Percentiles rank a stretch among this genome's conserved stretches.
These are phyloP conservation scores for Candida orba DNA, from an alignment of 805 yeast genomes.

Conservation along the genomic window DNA sequence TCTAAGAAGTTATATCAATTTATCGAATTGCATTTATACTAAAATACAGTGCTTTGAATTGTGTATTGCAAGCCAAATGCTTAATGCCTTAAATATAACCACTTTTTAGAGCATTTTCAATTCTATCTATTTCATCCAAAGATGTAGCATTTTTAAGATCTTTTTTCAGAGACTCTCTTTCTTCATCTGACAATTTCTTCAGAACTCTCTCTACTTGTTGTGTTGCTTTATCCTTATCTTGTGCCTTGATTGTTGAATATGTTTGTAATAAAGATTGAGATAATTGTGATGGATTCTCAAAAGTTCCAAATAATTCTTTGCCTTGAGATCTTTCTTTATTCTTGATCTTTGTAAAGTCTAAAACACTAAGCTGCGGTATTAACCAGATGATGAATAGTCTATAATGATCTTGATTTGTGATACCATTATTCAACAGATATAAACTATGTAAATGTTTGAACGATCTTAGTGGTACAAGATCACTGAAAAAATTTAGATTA, in stretches of 20 bases:
- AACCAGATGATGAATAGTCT: slow-evolving; percentile 53
- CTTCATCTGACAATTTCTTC: slow-evolving; percentile 46
- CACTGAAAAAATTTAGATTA: slow-evolving; percentile 37
- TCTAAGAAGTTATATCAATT: background rate
- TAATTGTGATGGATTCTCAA: slow-evolving; percentile 19
- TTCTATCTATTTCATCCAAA: slow-evolving; percentile 65
- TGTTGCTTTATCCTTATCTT: slow-evolving; percentile 23
- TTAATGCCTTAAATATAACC: slow-evolving; percentile 25
- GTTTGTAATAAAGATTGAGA: slow-evolving; percentile 24
- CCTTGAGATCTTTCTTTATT: slow-evolving; percentile 45
- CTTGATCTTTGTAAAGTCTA: slow-evolving; percentile 65
- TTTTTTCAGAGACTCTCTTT: slow-evolving; percentile 41
- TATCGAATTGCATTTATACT: no score
- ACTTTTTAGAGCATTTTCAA: slow-evolving; percentile 47
- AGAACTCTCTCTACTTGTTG: slow-evolving; percentile 31
- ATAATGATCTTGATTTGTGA: slow-evolving; percentile 44
- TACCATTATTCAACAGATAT: slow-evolving; percentile 51
- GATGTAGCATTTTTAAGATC: slow-evolving; percentile 57
- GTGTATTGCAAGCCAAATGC: no score
- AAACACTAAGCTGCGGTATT: slow-evolving; percentile 51
- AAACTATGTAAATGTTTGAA: slow-evolving; percentile 41
- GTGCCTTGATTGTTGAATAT: background rate
- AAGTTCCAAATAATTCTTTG: slow-evolving; percentile 33
- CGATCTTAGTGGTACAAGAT: slow-evolving; percentile 32
- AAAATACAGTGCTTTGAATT: no score